A percentile compares a stretch with the other conserved stretches of the same genome.
Evolutionary conservation across 2,329 filamentous ascomycete genomes (phyloP).

Genomic region (Lecanosticta acicola): DNA sequence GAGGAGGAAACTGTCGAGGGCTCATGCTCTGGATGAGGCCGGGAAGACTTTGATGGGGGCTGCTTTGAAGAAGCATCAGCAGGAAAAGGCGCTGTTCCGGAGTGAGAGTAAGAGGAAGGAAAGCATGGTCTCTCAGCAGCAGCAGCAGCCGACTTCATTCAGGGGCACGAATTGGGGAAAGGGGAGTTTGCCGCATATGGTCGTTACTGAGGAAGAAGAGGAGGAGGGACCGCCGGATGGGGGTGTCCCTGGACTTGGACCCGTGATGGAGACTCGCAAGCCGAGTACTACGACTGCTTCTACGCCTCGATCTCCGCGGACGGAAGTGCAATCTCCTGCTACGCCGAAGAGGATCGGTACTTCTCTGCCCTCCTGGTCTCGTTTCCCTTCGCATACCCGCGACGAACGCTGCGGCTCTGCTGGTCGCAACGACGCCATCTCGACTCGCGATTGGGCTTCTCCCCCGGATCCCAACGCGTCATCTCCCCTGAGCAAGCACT

Average conservation of each 20-base stretch:
- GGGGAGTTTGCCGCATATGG: neutral
- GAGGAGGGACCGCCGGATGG: neutral
- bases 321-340: neutral
- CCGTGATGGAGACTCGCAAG: neutral
- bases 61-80: slow-evolving; percentile 29
- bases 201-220: slow-evolving; percentile 1
- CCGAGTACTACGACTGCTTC: neutral
- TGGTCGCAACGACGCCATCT: slow-evolving; percentile 35
- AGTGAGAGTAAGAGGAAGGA: slow-evolving; percentile 27
- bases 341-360: slow-evolving; percentile 21
- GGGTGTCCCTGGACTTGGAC: neutral
- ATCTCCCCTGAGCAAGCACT: slow-evolving; percentile 9
- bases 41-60: slow-evolving; percentile 27
- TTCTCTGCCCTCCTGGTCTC: slow-evolving; percentile 37
- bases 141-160: slow-evolving; percentile 2
- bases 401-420: slow-evolving; percentile 37
- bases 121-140: neutral
- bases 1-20: slow-evolving; percentile 18
- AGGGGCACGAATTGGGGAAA: neutral
- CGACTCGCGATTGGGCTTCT: slow-evolving; percentile 21
- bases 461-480: neutral
- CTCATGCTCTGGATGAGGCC: slow-evolving; percentile 10
- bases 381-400: slow-evolving; percentile 45
- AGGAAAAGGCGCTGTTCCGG: slow-evolving; percentile 32
- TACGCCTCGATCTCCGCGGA: neutral